Evolutionary conservation across 768 basidiomycete genomes (phyloP).

Genomic region (Boletus sensibilis): DNA sequence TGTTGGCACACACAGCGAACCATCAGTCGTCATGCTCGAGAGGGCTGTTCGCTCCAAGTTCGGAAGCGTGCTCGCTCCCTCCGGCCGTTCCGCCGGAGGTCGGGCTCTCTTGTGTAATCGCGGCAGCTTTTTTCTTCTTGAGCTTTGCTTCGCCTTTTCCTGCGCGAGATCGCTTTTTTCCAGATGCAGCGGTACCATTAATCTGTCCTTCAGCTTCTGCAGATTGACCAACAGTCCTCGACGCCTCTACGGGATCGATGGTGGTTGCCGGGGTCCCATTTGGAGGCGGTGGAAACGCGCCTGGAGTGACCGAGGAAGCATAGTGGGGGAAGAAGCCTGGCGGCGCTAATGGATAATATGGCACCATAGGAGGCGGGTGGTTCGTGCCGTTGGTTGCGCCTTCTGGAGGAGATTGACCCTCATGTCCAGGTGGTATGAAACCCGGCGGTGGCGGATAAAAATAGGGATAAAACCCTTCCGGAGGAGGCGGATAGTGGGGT

Average conservation of each 20-base stretch:
- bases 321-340: slow-evolving; percentile 42
- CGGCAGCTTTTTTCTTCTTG: slow-evolving; percentile 33
- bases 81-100: slow-evolving; percentile 25
- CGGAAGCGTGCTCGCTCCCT: slow-evolving; percentile 29
- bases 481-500: slow-evolving; percentile 34
- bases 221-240: slow-evolving; percentile 24
- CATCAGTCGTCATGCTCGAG: slow-evolving; percentile 25
- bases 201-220: slow-evolving; percentile 16
- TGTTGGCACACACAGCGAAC: not conserved
- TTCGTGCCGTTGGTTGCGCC: slow-evolving; percentile 29
- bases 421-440: slow-evolving; percentile 39
- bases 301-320: slow-evolving; percentile 25
- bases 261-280: slow-evolving; percentile 25
- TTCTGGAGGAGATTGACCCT: slow-evolving; percentile 36
- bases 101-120: slow-evolving; percentile 14
- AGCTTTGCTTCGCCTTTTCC: slow-evolving; percentile 32
- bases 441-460: slow-evolving; percentile 43
- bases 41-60: slow-evolving; percentile 25
- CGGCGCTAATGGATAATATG: slow-evolving; percentile 39
- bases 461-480: slow-evolving; percentile 46
- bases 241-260: slow-evolving; percentile 27
- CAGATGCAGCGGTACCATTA: slow-evolving; percentile 17
- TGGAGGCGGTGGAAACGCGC: slow-evolving; percentile 33
- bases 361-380: slow-evolving; percentile 32
- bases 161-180: slow-evolving; percentile 31